A percentile compares a stretch with the other conserved stretches of the same genome.
phyloP scores from a whole-genome alignment of 257 asterid species.

The Plantago ovata region DNA sequence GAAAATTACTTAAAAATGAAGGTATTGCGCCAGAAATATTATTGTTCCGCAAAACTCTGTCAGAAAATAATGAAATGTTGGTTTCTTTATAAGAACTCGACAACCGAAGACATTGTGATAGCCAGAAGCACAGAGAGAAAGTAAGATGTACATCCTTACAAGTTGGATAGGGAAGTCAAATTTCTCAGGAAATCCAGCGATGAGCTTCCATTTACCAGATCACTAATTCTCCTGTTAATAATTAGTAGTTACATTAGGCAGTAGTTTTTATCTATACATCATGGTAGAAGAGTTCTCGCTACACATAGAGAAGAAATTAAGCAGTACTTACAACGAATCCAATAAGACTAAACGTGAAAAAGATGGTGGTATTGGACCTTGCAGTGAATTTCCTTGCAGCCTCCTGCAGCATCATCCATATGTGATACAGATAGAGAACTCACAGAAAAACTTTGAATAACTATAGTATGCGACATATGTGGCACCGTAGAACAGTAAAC shows the following conservation, averaged over 20 bases:
- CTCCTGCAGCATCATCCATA: slow-evolving; percentile 37
- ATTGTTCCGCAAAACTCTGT: slow-evolving; percentile 73
- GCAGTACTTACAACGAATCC: slow-evolving; percentile 51
- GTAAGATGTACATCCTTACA: slow-evolving; percentile 42
- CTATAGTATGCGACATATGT: background rate
- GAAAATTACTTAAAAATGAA: slow-evolving; percentile 41
- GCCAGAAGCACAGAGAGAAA: slow-evolving; percentile 5
- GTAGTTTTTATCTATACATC: slow-evolving; percentile 32
- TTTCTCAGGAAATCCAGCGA: slow-evolving; percentile 54
- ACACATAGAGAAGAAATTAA: background rate
- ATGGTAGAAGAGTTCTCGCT: slow-evolving; percentile 5
- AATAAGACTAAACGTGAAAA: slow-evolving; percentile 57
- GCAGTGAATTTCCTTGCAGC: slow-evolving; percentile 78
- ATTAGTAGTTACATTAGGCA: slow-evolving; percentile 9
- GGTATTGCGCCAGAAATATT: slow-evolving; percentile 77
- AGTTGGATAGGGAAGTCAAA: slow-evolving; percentile 43
- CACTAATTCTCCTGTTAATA: slow-evolving; percentile 68
- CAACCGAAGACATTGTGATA: background rate
- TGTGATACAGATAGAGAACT: background rate
- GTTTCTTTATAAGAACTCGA: slow-evolving; percentile 6
- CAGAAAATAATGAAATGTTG: background rate
- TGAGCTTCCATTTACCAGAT: slow-evolving; percentile 65
- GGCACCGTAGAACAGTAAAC: background rate
- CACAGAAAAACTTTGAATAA: slow-evolving; percentile 4
- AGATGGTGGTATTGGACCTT: slow-evolving; percentile 68